Base-by-base conservation (phyloP, 2,329 filamentous ascomycete species). In the Cytospora paraplurivora region DNA sequence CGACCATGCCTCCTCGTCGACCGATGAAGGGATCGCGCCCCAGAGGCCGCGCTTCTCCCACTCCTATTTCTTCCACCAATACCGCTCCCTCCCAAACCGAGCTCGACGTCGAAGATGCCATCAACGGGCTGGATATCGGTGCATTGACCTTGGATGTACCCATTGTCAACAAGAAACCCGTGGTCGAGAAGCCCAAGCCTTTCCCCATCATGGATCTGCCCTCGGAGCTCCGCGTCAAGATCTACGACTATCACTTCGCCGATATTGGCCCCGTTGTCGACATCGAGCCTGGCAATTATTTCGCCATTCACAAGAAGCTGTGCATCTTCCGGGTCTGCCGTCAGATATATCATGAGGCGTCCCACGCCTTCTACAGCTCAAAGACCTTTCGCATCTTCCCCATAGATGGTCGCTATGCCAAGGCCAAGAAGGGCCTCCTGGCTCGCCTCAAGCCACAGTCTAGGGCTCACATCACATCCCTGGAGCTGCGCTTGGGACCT, bases 401-500 rank as follows among this genome's bases (percentile, higher is more conserved):
- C 13, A 86, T 82, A 4, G 79, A 83, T 27, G 86, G 86, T 52
- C 81, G 83, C 47, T 87, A 88, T 75, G 90, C 90, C 78, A 89
- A 91, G 76, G 87, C 86, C 35, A 91, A 91, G 76, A 85, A 85
- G 68, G 90, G 90, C 1, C 78, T 93, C 0, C 79, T 93, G 34
- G 83, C 87, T 7, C 86, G 89, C 19, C 75, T 93, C 61, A 85
- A 86, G 21, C 75, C 83, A 0, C 78, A 76, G 35, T 88, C 90
- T 72, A 84, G 88, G 38, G 76, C 78, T 17, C 81, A 77, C 53
- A 79, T 93, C 52, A 87, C 82, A 0, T 83, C 83, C 0, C 76
- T 93, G 3, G 87, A 93, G 74, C 75, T 93, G 59, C 84, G 90
- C 3, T 78, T 93, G 0, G 90, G 90, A 0, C 89, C 89, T 0